Evolutionary conservation across 768 basidiomycete species (phyloP).

Genomic region (Pisolithus sp.): DNA sequence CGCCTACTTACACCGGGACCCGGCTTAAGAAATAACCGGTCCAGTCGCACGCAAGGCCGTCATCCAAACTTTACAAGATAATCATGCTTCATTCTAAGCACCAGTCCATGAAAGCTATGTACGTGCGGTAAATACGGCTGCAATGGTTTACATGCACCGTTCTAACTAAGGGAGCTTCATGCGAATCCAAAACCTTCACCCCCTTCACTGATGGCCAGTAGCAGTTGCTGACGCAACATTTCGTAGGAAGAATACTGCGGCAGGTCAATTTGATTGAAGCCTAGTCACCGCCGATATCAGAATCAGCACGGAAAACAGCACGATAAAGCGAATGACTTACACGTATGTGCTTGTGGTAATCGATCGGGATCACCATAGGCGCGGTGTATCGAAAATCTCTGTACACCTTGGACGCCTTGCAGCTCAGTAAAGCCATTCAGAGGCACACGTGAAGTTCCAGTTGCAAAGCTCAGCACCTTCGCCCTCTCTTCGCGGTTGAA

Average conservation of each 20-base stretch:
- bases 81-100: neutral
- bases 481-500: conserved; percentile 96
- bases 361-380: conserved; percentile 84
- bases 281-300: conserved; percentile 33
- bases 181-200: conserved; percentile 93
- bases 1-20: too few relatives aligned
- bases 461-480: conserved; percentile 95
- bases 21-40: too few relatives aligned
- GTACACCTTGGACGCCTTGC: conserved; percentile 91
- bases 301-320: neutral
- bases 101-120: neutral
- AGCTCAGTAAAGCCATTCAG: conserved; percentile 91
- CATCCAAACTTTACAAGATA: too few relatives aligned
- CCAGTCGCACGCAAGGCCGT: neutral
- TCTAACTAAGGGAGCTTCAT: conserved; percentile 17
- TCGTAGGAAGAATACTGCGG: conserved; percentile 96
- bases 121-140: conserved; percentile 7
- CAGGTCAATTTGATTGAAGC: conserved; percentile 92
- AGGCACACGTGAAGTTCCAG: conserved; percentile 88
- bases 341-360: conserved; percentile 86
- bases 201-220: conserved; percentile 92
- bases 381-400: conserved; percentile 92
- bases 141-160: conserved; percentile 25
- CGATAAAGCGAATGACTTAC: conserved; percentile 37
- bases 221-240: conserved; percentile 84